Base-by-base conservation (phyloP, 345 rosid genomes). In the Jatropha curcas region DNA sequence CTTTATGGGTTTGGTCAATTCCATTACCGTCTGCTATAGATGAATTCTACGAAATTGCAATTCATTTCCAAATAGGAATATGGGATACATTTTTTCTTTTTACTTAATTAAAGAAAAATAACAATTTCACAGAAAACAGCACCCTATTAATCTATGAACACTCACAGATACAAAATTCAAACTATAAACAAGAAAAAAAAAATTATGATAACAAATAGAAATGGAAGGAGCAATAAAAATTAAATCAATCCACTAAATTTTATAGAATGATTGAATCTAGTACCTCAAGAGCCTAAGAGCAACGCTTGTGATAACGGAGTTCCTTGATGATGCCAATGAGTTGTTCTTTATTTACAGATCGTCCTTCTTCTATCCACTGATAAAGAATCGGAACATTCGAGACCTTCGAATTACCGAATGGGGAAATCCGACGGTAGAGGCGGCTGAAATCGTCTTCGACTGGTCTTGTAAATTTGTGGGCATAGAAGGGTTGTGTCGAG, bases 281-380 rank as follows among this genome's bases (percentile, higher is more conserved):
- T 74, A 86, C 87, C 84, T 86, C 74, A 2, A 82, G 88, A 71
- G 86, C 90, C 27, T 79, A 86, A 31, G 58, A 3, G 70, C 66
- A 75, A 25, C 85, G 76, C 33, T 59, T 77, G 39, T 66, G 67
- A 37, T 7, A 59, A 12, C 82, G 71, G 4, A 80, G 58, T 43
- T 71, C 67, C 70, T 48, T 78, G 71, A 86, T 72, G 31, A 76
- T 63, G 41, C 1, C 0, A 0, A 9, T 69, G 60, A 80, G 76
- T 1, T 43, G 39, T 2, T 67, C n/a, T 72, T 75, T 74, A n/a
- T 70, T 19, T 0, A 84, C 68, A 0, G 60, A 22, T 24, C 65
- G 35, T 28, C 84, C 84, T 73, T 82, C 86, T 48, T 48, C 74
- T 33, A 84, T 65, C 88, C 90, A 84, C 4, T 58, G 81, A 28